phyloP scores from a whole-genome alignment of 208 protist genomes.

The Leishmania tarentolae region DNA sequence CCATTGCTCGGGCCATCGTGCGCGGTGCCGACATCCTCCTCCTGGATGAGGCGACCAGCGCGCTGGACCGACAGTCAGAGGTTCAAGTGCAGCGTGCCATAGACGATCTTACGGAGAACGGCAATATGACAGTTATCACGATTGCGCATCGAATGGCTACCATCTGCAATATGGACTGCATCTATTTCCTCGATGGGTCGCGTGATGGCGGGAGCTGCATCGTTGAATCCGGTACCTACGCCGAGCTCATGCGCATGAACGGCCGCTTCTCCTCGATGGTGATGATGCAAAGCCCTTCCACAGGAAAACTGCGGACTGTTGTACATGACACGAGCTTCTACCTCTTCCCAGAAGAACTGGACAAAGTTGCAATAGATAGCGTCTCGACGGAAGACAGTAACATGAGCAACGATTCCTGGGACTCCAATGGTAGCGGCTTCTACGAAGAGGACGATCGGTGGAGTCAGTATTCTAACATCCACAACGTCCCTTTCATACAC shows the following conservation, averaged over 20 bases:
- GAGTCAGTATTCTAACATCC: slow-evolving; percentile 44
- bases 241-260: slow-evolving; percentile 60
- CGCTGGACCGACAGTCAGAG: slow-evolving; percentile 91
- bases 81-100: slow-evolving; percentile 81
- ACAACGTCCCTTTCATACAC: slow-evolving; percentile 61
- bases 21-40: slow-evolving; percentile 76
- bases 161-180: slow-evolving; percentile 85
- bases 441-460: slow-evolving; percentile 16
- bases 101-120: slow-evolving; percentile 63
- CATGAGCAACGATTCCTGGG: slow-evolving; percentile 18
- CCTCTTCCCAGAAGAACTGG: slow-evolving; percentile 15
- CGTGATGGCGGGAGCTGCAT: slow-evolving; percentile 53
- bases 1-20: slow-evolving; percentile 86
- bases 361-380: slow-evolving; percentile 2
- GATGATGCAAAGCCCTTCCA: slow-evolving; percentile 51
- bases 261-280: slow-evolving; percentile 76
- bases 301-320: slow-evolving; percentile 21
- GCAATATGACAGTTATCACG: slow-evolving; percentile 75
- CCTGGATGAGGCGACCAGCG: slow-evolving; percentile 92
- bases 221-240: slow-evolving; percentile 63
- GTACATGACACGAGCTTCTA: slow-evolving; percentile 55
- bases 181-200: slow-evolving; percentile 73
- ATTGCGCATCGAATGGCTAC: slow-evolving; percentile 92
- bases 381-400: neutral
- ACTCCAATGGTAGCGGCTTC: slow-evolving; percentile 10